Evolutionary conservation across 2,329 filamentous ascomycete genomes (phyloP).

Genomic region (Verticillium alfalfae): DNA sequence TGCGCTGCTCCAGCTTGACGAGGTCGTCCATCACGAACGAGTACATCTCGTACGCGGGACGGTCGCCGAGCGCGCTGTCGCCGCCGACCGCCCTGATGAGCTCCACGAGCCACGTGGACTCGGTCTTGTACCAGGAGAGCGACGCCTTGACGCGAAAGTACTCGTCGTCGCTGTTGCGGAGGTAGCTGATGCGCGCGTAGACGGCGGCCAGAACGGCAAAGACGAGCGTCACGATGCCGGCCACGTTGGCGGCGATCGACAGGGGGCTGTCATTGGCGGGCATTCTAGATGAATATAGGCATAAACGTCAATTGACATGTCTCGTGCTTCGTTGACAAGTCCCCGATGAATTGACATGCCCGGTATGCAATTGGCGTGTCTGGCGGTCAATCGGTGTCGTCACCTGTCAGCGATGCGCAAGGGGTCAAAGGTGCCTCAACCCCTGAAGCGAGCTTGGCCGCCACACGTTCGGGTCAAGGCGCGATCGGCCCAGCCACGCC

Average conservation of each 20-base stretch:
- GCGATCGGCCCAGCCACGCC: too few relatives aligned
- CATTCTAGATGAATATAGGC: not conserved
- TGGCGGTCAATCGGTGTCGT: too few relatives aligned
- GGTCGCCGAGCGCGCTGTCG: conserved; percentile 3
- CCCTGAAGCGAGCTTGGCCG: too few relatives aligned
- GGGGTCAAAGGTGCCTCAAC: too few relatives aligned
- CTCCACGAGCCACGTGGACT: conserved; percentile 37
- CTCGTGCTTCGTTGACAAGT: not conserved
- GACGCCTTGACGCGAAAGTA: conserved; percentile 41
- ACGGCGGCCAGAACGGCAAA: conserved; percentile 35
- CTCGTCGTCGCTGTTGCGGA: conserved; percentile 39
- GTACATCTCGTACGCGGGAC: conserved; percentile 40
- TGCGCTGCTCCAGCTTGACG: conserved; percentile 33
- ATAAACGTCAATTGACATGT: not conserved
- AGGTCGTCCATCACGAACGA: conserved; percentile 41
- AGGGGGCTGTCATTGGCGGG: conserved; percentile 30
- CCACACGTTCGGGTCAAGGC: too few relatives aligned
- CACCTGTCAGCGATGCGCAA: too few relatives aligned
- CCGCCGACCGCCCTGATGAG: conserved; percentile 24
- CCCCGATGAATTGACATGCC: not conserved
- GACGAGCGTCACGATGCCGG: conserved; percentile 41
- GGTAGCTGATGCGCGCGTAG: conserved; percentile 37
- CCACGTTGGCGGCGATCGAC: conserved; percentile 30
- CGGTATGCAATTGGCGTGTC: too few relatives aligned
- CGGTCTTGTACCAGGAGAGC: conserved; percentile 43